Percentiles rank a stretch among this genome's conserved stretches.
phyloP scores from a whole-genome alignment of 2,329 filamentous ascomycete genomes.

The Biscogniauxia mediterranea region DNA sequence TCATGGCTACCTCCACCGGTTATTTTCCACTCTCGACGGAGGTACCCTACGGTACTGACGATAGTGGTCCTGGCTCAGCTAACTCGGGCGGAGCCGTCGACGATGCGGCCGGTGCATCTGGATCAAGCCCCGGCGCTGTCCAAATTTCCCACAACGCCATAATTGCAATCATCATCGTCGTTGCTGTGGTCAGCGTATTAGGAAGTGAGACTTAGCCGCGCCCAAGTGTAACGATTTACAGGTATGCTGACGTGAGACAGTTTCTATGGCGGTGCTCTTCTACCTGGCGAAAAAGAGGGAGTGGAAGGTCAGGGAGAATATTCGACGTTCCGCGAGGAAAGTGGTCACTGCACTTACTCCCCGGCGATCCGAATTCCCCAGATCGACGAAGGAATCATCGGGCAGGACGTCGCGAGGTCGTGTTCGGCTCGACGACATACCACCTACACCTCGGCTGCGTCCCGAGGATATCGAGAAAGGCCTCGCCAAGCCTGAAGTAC shows the following conservation, averaged over 20 bases:
- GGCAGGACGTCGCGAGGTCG: constrained; percentile 38
- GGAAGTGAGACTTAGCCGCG: constrained; percentile 56
- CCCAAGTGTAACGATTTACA: constrained; percentile 16
- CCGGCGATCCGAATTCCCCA: constrained; percentile 58
- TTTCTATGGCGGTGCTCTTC: constrained; percentile 66
- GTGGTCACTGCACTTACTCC: constrained; percentile 63
- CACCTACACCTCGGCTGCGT: constrained; percentile 55
- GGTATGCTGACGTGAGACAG: constrained; percentile 38
- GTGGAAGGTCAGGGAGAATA: constrained; percentile 73
- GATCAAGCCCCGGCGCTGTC: constrained; percentile 58
- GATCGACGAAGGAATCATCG: constrained; percentile 48
- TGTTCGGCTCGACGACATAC: constrained; percentile 53
- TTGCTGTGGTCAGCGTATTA: constrained; percentile 63
- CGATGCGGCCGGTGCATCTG: constrained; percentile 63
- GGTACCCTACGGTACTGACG: constrained; percentile 33
- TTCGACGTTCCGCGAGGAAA: constrained; percentile 65
- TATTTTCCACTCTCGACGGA: constrained; percentile 45
- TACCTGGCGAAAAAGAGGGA: constrained; percentile 81
- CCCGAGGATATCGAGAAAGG: constrained; percentile 61
- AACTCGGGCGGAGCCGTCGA: constrained; percentile 41
- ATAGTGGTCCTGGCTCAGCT: constrained; percentile 33
- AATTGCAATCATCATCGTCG: constrained; percentile 72
- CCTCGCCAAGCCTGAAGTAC: constrained; percentile 33
- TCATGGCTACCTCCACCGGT: constrained; percentile 40
- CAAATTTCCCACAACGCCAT: constrained; percentile 66